A percentile compares a stretch with the other conserved stretches of the same genome.
Evolutionary conservation across 192 early-diverging fungal species (phyloP).

Genomic region (Umbelopsis ramanniana): DNA sequence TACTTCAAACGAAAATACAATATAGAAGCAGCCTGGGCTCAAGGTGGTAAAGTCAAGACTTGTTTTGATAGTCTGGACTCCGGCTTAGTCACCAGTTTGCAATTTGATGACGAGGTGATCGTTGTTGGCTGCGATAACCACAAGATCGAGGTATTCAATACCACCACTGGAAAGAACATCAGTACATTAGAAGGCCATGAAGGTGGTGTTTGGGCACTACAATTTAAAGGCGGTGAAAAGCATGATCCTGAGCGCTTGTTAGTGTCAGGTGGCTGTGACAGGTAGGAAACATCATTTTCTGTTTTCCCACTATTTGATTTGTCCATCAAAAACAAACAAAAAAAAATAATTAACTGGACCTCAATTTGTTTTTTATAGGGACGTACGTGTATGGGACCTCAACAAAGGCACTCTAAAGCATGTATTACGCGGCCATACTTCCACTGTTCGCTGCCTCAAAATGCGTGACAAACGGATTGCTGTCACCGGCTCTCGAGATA

Average conservation of each 20-base stretch:
- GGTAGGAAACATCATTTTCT: conserved; percentile 51
- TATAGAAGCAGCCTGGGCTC: conserved; percentile 54
- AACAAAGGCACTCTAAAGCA: conserved; percentile 83
- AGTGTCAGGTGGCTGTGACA: conserved; percentile 94
- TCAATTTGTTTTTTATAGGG: conserved; percentile 35
- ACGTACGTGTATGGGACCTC: conserved; percentile 97
- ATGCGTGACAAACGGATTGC: conserved; percentile 72
- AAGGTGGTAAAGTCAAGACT: conserved; percentile 44
- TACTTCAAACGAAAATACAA: conserved; percentile 60
- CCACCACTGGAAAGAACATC: conserved; percentile 68
- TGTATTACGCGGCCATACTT: conserved; percentile 92
- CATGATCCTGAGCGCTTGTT: conserved; percentile 66
- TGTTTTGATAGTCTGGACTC: conserved; percentile 60
- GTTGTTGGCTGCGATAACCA: conserved; percentile 95
- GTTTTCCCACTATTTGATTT: neutral
- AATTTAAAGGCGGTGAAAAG: conserved; percentile 53
- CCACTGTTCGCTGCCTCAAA: conserved; percentile 95
- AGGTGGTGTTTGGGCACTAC: conserved; percentile 98
- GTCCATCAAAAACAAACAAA: neutral
- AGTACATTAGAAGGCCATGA: conserved; percentile 82
- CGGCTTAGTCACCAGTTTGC: conserved; percentile 91
- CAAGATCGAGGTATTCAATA: conserved; percentile 92
- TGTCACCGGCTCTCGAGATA: conserved; percentile 93
- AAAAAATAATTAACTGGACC: neutral
- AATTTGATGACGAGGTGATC: conserved; percentile 95